Evolutionary conservation across 2,329 filamentous ascomycete species (phyloP), one percentile per base, ranked within the genome.

Genomic region (Penicillium sp.): DNA sequence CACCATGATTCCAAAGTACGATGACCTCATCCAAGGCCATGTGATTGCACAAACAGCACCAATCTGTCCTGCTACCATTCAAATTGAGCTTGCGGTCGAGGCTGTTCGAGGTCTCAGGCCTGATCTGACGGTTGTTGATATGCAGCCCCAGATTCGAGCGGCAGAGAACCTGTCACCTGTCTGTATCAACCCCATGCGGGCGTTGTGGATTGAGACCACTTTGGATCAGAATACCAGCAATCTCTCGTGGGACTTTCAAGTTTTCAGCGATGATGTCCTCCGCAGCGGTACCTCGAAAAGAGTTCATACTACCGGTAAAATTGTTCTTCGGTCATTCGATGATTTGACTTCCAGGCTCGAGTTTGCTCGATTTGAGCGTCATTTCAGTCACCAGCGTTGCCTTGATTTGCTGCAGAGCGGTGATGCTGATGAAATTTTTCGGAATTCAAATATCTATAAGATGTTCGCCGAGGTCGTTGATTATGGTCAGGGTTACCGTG

Each of bases 371-470:
- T 38, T 38, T 27, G 48, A 59, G 11, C 50, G 59, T 3, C 47
- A 62, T 3, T 45, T 62, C 5, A 54, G 41, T 14, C 55, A 66
- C 27, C 39, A 36, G 3, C 58, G 54, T 6, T 66, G 60, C 24
- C 9, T 31, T 2, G 50, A 50, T 3, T 50, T 67, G 9, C 58
- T 68, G 4, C n/a, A 63, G 0, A 54, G 55, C 14, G 48, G 44
- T 9, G 47, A 62, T 14, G 60, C 57, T 2, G 63, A 65, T 10
- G 63, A 67, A 22, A 55, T 67, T 2, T 42, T 66, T 2, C 59
- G 64, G 34, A 60, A 64, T 8, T 57, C 14, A 3, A 38, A 38
- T 7, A 38, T 53, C 3, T 55, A 55, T 14, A 45, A 47, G 7
- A 40, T 50, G 21, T 53, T 49, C 22, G 14, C 31, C 4, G 18